Base-by-base conservation (phyloP, 805 yeast genomes). In the Tetrapisispora arboricola region DNA sequence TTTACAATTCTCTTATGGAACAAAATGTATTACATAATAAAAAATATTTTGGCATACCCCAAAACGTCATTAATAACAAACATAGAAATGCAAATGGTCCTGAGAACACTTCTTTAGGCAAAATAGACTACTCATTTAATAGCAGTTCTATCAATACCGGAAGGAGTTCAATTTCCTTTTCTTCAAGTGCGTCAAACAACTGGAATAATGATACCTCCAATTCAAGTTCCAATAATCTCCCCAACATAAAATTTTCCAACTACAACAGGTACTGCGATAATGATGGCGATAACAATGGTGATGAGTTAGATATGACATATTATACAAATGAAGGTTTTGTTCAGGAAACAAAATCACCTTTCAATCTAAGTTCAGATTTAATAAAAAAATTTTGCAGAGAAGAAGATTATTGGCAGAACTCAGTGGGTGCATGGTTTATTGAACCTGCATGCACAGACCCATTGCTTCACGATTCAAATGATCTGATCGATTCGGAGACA, bases 371-470 rank as follows among this genome's bases (percentile, higher is more conserved):
- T 21, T 39, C 41, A 13, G n/a, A 15, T 12, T 15, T 33, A n/a
- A 39, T 39, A 4, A 32, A 21, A 17, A 20, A 19, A 13, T 32
- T 39, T 20, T 39, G 41, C 16, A 28, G 21, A 15, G 41, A 39
- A 39, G 41, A 39, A 27, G 30, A 32, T 39, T 11, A 32, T 13
- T 39, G 41, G 41, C 26, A 12, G 13, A 13, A 20, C 8, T 6
- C 28, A 15, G 33, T 21, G 19, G 41, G 37, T 7, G 11, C 17
- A 11, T 39, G 41, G 41, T 29, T 37, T 16, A 22, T 37, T 7
- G 34, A 37, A 16, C 32, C 37, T 3, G 11, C 17, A 4, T 26
- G 9, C 6, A 35, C 31, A 9, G 36, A 32, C 4, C 28, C 16
- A 2, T 8, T 28, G 15, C 18, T 28, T n/a, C n/a, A 28, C 10